Evolutionary conservation across 768 basidiomycete genomes (phyloP), one percentile per base, ranked within the genome.

Genomic region (Udeniomyces megalosporus): DNA sequence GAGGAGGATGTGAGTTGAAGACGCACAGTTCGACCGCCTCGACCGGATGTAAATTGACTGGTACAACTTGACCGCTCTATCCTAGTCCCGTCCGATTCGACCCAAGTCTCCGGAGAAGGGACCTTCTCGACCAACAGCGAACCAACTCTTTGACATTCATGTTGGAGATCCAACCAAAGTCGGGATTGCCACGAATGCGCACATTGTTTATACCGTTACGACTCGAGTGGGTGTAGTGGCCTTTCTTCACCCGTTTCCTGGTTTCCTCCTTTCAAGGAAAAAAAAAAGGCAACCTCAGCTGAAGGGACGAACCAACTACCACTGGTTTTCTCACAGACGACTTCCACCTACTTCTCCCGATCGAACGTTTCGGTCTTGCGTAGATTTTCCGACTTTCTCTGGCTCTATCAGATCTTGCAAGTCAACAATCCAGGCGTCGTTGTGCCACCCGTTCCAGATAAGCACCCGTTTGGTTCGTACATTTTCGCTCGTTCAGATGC

Each of bases 121-220:
- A n/a, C 15, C 52, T 60, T 3, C 53, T 57, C 26, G 57, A 62
- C 17, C 38, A 22, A 32, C 51, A 29, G 59, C 61, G 49, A 44
- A 53, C 34, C 85, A 87, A 24, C 76, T 85, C 28, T 96, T 95
- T 71, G 72, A 80, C 8, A 88, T 99, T 66, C 81, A 85, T 0
- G 90, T 99, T n/a, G 87, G 89, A 58, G 95, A 99, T 73, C 95
- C 95, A 5, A 91, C 96, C 67, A 88, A 86, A 68, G 86, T 96
- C 48, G 95, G 95, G n/a, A 89, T 92, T 69, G 88, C 91, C 1
- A 88, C 96, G 52, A 84, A 88, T 61, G 82, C 84, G 46, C 95
- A 89, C 71, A 95, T 87, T 12, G 90, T 97, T 76, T 99, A 97
- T 72, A 99, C 95, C 1, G 89, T 99, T 1, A 85, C 88, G 64